These are phyloP conservation scores for Zygnema circumcarinatum DNA, from an alignment of 139 green algal genomes.

Conservation along the genomic window DNA sequence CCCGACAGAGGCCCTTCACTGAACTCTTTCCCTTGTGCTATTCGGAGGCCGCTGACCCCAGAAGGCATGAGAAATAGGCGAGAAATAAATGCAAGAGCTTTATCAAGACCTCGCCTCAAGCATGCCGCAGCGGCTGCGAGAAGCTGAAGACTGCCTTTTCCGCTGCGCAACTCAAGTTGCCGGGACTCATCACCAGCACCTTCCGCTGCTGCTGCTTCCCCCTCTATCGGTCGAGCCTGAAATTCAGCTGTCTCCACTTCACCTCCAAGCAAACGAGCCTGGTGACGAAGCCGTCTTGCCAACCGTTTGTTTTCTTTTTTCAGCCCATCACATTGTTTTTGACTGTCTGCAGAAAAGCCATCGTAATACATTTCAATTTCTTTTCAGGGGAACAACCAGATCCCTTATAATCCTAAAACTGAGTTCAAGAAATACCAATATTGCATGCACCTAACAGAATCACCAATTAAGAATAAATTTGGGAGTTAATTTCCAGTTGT, in stretches of 20 bases:
- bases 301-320: not conserved
- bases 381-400: no score
- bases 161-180: not conserved
- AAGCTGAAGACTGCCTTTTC: not conserved
- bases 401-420: no score
- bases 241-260: not conserved
- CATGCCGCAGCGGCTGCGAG: not conserved
- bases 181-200: not conserved
- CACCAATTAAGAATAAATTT: no score
- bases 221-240: not conserved
- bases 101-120: not conserved
- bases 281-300: not conserved
- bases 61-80: not conserved
- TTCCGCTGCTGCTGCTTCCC: not conserved
- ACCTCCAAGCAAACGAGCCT: not conserved
- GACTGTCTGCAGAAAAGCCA: not conserved
- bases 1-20: not conserved
- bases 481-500: no score
- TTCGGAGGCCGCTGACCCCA: not conserved
- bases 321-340: not conserved
- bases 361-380: no score
- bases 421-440: no score
- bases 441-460: no score
- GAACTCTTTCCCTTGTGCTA: not conserved
- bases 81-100: not conserved